Base-by-base conservation (phyloP, 176 grass and related monocot genomes). In the Bromus sterilis region DNA sequence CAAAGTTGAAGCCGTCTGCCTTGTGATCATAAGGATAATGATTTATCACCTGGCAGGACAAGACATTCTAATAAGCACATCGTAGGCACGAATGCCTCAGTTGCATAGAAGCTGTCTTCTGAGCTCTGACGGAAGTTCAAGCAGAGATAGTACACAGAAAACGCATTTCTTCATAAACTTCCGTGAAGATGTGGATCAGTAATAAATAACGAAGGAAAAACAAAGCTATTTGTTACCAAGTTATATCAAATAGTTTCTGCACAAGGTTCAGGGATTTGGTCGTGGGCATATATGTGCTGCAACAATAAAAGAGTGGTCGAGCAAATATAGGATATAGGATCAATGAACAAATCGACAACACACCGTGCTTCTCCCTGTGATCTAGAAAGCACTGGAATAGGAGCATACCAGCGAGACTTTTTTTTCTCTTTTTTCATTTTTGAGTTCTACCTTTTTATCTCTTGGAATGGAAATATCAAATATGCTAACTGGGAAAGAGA, bases 1-100 rank as follows among this genome's bases (percentile, higher is more conserved):
- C 93, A 90, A 95, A 95, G 84, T 93, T 99, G 77, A 99, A 99
- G 53, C 95, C 80, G 75, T 99, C 96, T 71, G 93, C 93, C 76
- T 88, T 99, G 8, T 93, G 71, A 75, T 95, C 87, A 78, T 99
- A 99, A 28, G 82, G 55, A 60, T 77, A 89, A 80, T 99, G 96
- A 63, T 99, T 93, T 95, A 99, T 99, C 67, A 99, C 93, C 96
- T 99, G 66, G 43, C 34, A 59, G 24, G 39, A 67, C 30, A 85
- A 58, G 1, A 29, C 79, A 71, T 33, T 57, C 13, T 31, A 76
- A 74, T 66, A 32, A 86, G 30, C 23, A 83, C 6, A 76, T n/a
- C 75, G 31, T 12, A 57, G 48, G 20, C 30, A 51, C 21, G n/a
- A 1, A 31, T 48, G 49, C 2, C 39, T 46, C 40, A 3, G 66